Conservation (phyloP, 2,329 filamentous ascomycete species). For the Trichoderma sp. region DNA sequence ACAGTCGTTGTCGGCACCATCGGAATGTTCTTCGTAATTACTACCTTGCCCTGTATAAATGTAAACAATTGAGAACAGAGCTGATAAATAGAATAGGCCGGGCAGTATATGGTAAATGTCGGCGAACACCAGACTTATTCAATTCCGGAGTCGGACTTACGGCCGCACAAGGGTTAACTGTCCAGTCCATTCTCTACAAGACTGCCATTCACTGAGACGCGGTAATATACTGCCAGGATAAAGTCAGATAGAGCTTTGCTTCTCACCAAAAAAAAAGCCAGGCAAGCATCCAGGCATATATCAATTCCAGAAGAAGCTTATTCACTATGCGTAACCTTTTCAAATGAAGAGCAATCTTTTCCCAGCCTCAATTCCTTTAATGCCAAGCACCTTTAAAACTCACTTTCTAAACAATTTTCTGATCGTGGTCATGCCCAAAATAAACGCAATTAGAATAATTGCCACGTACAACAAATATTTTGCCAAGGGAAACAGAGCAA, state of each 20-base stretch:
- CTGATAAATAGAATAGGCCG: background rate
- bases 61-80: background rate
- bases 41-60: background rate
- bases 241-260: background rate
- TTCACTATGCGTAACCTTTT: background rate
- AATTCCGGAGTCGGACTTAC: background rate
- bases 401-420: background rate
- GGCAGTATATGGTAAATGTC: background rate
- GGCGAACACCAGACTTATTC: background rate
- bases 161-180: background rate
- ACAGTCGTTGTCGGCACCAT: background rate
- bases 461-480: background rate
- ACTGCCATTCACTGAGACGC: background rate
- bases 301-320: background rate
- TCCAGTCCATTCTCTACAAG: background rate
- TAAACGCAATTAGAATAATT: background rate
- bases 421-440: background rate
- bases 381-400: background rate
- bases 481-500: background rate
- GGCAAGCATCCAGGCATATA: too few species aligned
- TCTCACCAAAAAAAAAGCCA: background rate
- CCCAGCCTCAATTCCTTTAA: background rate
- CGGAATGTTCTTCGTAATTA: background rate
- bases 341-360: background rate
- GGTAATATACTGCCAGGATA: background rate